Evolutionary conservation across 2,329 filamentous ascomycete species (phyloP).

Genomic region (Xylaria hypoxylon): DNA sequence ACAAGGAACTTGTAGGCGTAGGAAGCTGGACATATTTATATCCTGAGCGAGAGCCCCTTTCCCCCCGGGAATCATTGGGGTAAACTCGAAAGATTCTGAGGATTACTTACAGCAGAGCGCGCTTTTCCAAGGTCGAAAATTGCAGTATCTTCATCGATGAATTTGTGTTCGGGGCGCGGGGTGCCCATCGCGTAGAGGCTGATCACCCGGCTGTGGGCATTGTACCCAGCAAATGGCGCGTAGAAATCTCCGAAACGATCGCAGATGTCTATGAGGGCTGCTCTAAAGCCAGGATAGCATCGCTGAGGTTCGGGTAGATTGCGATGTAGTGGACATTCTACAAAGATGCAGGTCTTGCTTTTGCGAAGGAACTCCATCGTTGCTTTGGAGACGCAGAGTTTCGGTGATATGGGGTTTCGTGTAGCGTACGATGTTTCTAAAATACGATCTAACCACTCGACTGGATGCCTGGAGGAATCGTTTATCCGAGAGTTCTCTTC

Average conservation of each 20-base stretch:
- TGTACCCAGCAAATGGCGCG: slow-evolving; percentile 42
- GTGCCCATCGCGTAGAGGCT: slow-evolving; percentile 38
- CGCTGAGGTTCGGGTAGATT: slow-evolving; percentile 31
- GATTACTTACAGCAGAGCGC: slow-evolving; percentile 37
- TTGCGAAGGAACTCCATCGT: slow-evolving; percentile 14
- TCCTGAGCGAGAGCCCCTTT: neutral
- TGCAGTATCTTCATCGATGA: slow-evolving; percentile 30
- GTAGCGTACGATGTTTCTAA: slow-evolving; percentile 41
- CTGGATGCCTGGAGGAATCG: slow-evolving; percentile 28
- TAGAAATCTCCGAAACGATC: slow-evolving; percentile 41
- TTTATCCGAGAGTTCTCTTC: neutral
- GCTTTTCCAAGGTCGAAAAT: slow-evolving; percentile 39
- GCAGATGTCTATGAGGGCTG: slow-evolving; percentile 41
- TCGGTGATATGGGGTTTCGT: slow-evolving; percentile 33
- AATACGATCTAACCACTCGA: slow-evolving; percentile 43
- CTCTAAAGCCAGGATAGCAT: slow-evolving; percentile 40
- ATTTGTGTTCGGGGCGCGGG: slow-evolving; percentile 2
- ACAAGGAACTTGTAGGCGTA: neutral
- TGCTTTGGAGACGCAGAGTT: slow-evolving; percentile 23
- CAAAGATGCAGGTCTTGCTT: slow-evolving; percentile 28
- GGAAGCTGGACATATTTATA: neutral
- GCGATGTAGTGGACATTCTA: slow-evolving; percentile 4
- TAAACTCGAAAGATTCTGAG: neutral
- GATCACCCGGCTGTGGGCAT: slow-evolving; percentile 28
- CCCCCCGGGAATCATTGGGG: neutral